Evolutionary conservation across 768 basidiomycete genomes (phyloP), one percentile per base, ranked within the genome.

Genomic region (Suillus sp.): DNA sequence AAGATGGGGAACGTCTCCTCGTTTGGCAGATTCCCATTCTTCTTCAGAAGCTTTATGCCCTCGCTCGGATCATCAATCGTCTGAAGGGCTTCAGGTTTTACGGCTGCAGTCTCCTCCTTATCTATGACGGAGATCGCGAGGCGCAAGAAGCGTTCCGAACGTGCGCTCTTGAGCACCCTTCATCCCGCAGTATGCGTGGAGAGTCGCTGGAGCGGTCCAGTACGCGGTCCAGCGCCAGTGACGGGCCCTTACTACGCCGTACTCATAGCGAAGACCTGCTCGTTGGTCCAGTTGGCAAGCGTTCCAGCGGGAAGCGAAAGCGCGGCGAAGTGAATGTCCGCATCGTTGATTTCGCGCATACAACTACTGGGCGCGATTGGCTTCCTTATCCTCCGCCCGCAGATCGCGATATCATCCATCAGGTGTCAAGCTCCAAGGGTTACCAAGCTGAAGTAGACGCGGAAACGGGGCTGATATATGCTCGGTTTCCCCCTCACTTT

Each of bases 301-400:
- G 88, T 48, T 82, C 84, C 16, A 79, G 77, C 55, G 84, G 85
- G n/a, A 85, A 85, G 60, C 86, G 88, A 63, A 91, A 89, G 72
- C 81, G 93, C 27, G 97, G 97, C 37, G 96, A 97, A 73, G 86
- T 99, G 64, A 94, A 93, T 72, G 92, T 99, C 65, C 93, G 96
- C 40, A 88, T 99, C 59, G 97, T 99, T 61, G 97, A 99, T 77
- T 99, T 99, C 78, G 97, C 96, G 14, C 96, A 98, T 72, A 98
- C 97, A 59, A 98, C 95, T 10, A 98, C 96, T 1, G 97, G 97
- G 14, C 83, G 83, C 27, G 97, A 99, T 75, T 99, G 93, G 86
- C 76, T 92, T 48, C 83, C 89, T 13, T 83, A 84, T 71, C 84
- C 88, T 2, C 77, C 82, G 3, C 75, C 80, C 25, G 74, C 78